Evolutionary conservation across 441 rosid species (phyloP).

Genomic region (Euphorbia celastroides): DNA sequence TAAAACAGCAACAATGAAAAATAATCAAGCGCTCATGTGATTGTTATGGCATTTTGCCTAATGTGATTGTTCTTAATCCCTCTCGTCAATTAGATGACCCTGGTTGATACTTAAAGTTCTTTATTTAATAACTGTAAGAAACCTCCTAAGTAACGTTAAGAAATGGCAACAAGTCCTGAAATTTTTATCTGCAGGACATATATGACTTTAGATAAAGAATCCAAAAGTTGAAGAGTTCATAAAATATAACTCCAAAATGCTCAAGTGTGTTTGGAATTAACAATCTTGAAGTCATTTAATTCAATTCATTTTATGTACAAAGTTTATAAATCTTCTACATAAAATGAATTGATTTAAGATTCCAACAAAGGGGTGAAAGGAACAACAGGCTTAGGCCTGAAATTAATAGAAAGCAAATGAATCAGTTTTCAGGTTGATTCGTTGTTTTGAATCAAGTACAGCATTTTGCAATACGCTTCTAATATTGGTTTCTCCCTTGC

Average conservation of each 20-base stretch:
- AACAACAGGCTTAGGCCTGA: background rate
- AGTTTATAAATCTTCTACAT: too few relatives aligned
- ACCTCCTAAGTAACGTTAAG: background rate
- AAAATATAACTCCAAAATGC: background rate
- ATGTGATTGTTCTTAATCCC: too few relatives aligned
- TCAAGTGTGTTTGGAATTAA: too few relatives aligned
- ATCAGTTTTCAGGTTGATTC: background rate
- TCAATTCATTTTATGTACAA: too few relatives aligned
- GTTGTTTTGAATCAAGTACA: background rate
- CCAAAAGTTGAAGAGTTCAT: background rate
- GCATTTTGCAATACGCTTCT: background rate
- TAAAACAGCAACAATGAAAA: background rate
- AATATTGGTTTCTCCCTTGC: background rate
- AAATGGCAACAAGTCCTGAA: background rate
- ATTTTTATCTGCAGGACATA: too few relatives aligned
- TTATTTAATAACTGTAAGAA: background rate
- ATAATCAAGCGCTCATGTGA: too few relatives aligned
- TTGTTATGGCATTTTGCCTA: too few relatives aligned
- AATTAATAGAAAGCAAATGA: background rate
- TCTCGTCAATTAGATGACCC: background rate
- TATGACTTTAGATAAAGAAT: background rate
- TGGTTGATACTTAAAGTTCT: background rate
- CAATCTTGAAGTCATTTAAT: too few relatives aligned
- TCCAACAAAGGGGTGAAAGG: too few relatives aligned
- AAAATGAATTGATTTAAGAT: too few relatives aligned